Percentiles rank a stretch among this genome's conserved stretches.
Conservation (phyloP, 768 basidiomycete genomes). For the Filobasidium wieringae region DNA sequence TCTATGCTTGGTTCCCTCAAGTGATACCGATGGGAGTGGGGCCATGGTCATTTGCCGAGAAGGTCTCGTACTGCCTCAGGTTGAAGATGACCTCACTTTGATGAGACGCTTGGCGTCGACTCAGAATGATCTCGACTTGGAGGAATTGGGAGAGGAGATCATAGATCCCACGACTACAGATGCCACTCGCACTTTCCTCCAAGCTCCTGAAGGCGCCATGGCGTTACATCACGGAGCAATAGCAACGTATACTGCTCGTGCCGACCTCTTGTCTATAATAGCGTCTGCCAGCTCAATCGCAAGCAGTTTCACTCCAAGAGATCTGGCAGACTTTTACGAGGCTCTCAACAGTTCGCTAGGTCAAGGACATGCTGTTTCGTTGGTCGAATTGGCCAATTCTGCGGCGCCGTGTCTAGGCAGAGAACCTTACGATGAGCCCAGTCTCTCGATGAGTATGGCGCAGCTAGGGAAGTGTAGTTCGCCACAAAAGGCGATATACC, state of each 20-base stretch:
- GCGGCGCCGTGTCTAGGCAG: too few species aligned
- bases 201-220: background rate
- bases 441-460: too few species aligned
- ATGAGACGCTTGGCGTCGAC: constrained; percentile 4
- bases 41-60: constrained; percentile 53
- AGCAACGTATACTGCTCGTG: background rate
- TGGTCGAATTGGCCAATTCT: too few species aligned
- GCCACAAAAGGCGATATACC: too few species aligned
- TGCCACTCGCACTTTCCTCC: too few species aligned
- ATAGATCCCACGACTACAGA: too few species aligned
- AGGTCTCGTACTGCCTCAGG: constrained; percentile 53
- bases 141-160: background rate
- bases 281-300: background rate
- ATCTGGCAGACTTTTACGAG: too few species aligned
- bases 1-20: constrained; percentile 14
- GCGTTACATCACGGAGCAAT: background rate
- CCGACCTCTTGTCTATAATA: background rate
- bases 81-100: constrained; percentile 38
- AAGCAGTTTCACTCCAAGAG: background rate
- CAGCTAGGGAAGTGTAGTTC: too few species aligned
- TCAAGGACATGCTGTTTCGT: too few species aligned
- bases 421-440: too few species aligned
- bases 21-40: background rate
- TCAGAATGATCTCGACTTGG: background rate
- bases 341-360: too few species aligned